Conservation (phyloP, 176 grass and related monocot species). For the Rhynchospora tenuis region DNA sequence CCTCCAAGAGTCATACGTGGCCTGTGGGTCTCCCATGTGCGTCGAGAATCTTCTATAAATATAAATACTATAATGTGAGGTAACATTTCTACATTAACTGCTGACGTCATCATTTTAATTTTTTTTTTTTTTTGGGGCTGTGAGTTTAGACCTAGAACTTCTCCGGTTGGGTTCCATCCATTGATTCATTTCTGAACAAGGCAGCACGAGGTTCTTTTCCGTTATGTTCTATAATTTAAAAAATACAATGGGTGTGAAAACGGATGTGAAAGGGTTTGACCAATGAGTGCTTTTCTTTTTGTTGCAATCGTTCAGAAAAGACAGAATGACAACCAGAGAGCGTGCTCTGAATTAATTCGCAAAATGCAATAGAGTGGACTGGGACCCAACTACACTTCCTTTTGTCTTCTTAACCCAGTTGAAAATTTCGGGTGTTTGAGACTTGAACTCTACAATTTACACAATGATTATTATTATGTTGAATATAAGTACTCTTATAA, state of each 20-base stretch:
- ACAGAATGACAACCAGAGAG: conserved; percentile 2
- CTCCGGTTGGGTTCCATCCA: neutral
- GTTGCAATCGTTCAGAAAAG: neutral
- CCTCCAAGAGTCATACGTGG: no score
- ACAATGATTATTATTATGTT: no score
- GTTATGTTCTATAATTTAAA: neutral
- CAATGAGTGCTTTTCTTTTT: neutral
- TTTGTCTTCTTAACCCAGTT: neutral
- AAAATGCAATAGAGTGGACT: neutral
- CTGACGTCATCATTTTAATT: no score
- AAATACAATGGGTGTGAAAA: neutral
- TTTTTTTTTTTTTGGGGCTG: no score
- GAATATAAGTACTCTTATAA: no score
- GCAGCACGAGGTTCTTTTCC: neutral
- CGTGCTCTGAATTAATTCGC: neutral
- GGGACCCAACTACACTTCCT: neutral
- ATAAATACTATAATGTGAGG: no score
- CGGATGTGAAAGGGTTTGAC: neutral
- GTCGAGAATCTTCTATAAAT: no score
- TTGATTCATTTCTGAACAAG: neutral
- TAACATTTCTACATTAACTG: no score
- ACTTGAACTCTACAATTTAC: no score
- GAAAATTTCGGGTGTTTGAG: no score
- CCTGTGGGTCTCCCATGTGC: no score
- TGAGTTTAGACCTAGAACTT: neutral